Evolutionary conservation across 257 asterid genomes (phyloP).

Genomic region (Phtheirospermum japonicum): DNA sequence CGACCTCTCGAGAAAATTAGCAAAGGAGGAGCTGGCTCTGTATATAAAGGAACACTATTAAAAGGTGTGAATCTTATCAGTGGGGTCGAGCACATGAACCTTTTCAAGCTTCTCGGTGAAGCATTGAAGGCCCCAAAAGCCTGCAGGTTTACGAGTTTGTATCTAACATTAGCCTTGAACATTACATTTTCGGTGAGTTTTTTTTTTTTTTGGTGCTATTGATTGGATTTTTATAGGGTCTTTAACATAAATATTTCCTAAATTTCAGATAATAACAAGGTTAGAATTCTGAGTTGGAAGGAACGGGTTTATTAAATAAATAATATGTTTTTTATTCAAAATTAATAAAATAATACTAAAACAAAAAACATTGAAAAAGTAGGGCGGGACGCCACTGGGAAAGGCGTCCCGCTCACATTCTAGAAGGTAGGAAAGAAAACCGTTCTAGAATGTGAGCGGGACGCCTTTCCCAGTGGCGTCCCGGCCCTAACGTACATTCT

Average conservation of each 20-base stretch:
- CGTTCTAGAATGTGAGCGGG: no score
- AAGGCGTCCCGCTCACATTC: no score
- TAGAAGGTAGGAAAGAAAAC: no score
- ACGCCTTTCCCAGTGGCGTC: no score
- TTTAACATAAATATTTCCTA: neutral
- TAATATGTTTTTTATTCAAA: no score
- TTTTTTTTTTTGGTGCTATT: neutral
- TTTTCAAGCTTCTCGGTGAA: slow-evolving; percentile 89
- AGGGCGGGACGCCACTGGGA: no score
- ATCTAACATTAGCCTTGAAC: slow-evolving; percentile 75
- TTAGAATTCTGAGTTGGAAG: slow-evolving; percentile 61
- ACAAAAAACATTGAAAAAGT: no score
- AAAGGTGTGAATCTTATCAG: slow-evolving; percentile 73
- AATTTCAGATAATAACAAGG: slow-evolving; percentile 48
- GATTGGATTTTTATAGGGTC: slow-evolving; percentile 31
- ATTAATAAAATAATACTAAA: no score
- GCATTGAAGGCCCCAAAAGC: slow-evolving; percentile 96
- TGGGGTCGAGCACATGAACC: slow-evolving; percentile 86
- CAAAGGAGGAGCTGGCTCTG: slow-evolving; percentile 93
- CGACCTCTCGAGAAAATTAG: slow-evolving; percentile 54
- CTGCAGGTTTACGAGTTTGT: slow-evolving; percentile 75
- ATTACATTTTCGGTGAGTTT: slow-evolving; percentile 54
- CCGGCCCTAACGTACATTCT: no score
- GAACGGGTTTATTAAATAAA: no score
- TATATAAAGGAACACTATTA: slow-evolving; percentile 60